Evolutionary conservation across 345 rosid genomes (phyloP).

Genomic region (Eucalyptus brandiana): DNA sequence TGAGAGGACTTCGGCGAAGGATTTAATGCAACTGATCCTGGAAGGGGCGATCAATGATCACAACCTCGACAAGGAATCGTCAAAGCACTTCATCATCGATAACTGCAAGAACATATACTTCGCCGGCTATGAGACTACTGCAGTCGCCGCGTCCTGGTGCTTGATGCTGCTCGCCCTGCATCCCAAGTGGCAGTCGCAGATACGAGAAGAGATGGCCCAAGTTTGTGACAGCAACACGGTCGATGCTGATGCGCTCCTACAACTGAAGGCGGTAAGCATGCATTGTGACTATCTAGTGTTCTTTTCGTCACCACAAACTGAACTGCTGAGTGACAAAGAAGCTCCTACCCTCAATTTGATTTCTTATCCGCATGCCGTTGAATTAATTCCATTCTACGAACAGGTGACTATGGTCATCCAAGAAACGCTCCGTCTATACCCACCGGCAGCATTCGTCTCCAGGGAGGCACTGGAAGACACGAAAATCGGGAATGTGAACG

Average conservation of each 20-base stretch:
- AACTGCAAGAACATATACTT: slow-evolving; percentile 84
- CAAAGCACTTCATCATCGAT: slow-evolving; percentile 56
- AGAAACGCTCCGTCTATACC: slow-evolving; percentile 52
- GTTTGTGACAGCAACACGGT: slow-evolving; percentile 22
- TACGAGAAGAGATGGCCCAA: slow-evolving; percentile 35
- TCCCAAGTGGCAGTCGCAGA: slow-evolving; percentile 64
- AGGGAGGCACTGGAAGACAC: slow-evolving; percentile 58
- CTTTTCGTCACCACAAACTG: neutral
- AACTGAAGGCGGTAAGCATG: slow-evolving; percentile 35
- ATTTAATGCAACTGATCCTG: slow-evolving; percentile 55
- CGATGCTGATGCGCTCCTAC: slow-evolving; percentile 34
- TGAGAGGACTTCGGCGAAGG: slow-evolving; percentile 24
- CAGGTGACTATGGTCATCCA: slow-evolving; percentile 61
- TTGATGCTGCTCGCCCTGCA: slow-evolving; percentile 72
- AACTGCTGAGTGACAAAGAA: neutral
- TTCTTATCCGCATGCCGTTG: no score
- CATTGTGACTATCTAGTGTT: neutral
- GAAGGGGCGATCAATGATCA: slow-evolving; percentile 41
- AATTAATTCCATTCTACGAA: neutral
- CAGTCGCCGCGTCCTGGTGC: slow-evolving; percentile 74
- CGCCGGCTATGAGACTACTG: slow-evolving; percentile 74
- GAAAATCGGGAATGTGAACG: slow-evolving; percentile 31
- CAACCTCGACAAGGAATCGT: slow-evolving; percentile 16
- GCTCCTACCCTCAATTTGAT: neutral
- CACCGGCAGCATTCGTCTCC: slow-evolving; percentile 56